A percentile compares a stretch with the other conserved stretches of the same genome.
These are phyloP conservation scores for Pseudotsuga menziesii DNA, from an alignment of 75 land plant species.

Conservation along the genomic window DNA sequence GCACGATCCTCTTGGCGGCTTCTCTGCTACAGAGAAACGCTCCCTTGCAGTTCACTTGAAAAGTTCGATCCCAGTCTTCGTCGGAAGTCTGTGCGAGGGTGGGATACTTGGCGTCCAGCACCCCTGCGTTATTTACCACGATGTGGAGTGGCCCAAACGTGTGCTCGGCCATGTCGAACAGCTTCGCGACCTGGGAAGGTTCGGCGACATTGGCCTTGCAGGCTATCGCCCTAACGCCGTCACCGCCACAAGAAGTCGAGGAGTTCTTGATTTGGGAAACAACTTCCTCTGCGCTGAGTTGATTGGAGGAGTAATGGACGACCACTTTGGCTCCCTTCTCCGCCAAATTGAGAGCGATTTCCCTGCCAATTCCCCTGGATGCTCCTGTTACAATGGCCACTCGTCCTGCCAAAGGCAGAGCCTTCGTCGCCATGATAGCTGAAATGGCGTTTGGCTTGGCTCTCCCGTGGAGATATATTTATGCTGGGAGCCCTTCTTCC, in stretches of 20 bases:
- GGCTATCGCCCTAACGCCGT: conserved; percentile 22
- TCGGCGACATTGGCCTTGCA: conserved; percentile 1
- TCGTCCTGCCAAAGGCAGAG: conserved; percentile 10
- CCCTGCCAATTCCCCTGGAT: conserved; percentile 46
- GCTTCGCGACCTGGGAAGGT: conserved; percentile 16
- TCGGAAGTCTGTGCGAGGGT: too few species aligned
- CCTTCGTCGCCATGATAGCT: too few species aligned
- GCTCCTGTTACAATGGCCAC: conserved; percentile 57
- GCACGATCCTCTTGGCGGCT: conserved; percentile 31
- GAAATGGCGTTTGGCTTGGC: too few species aligned
- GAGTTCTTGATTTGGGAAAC: conserved; percentile 32
- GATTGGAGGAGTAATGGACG: conserved; percentile 32
- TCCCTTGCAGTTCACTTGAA: too few species aligned
- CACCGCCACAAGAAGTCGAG: neutral
- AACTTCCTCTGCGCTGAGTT: conserved; percentile 34
- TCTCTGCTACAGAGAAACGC: conserved; percentile 17
- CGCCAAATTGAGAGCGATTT: conserved; percentile 26
- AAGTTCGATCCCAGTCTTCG: too few species aligned
- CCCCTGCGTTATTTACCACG: conserved; percentile 34
- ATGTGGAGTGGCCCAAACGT: conserved; percentile 29
- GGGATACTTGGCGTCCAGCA: conserved; percentile 8
- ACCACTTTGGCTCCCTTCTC: conserved; percentile 44
- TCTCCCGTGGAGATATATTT: too few species aligned
- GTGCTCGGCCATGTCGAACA: conserved; percentile 31
- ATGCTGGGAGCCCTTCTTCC: too few species aligned